Evolutionary conservation across 768 basidiomycete species (phyloP).

Genomic region (Russula ochroleuca): DNA sequence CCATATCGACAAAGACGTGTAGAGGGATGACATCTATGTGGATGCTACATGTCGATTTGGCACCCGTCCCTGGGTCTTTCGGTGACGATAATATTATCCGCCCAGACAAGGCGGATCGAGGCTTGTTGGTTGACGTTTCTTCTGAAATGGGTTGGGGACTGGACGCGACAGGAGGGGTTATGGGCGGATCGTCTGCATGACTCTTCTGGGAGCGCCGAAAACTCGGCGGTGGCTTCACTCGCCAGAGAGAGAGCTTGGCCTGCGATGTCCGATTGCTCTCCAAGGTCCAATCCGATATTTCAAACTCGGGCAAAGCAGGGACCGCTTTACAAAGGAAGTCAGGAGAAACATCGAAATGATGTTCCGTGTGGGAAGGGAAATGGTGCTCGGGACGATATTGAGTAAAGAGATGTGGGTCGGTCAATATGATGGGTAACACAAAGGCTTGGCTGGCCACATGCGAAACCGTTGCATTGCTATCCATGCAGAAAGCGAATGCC

Average conservation of each 20-base stretch:
- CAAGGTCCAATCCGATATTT: slow-evolving; percentile 60
- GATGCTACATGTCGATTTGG: slow-evolving; percentile 29
- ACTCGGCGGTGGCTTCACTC: slow-evolving; percentile 38
- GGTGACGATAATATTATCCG: slow-evolving; percentile 21
- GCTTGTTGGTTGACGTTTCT: neutral
- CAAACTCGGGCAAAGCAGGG: slow-evolving; percentile 49
- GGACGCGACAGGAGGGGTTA: neutral
- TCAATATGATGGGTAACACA: slow-evolving; percentile 67
- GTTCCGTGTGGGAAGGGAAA: slow-evolving; percentile 36
- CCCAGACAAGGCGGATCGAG: slow-evolving; percentile 25
- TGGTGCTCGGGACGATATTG: slow-evolving; percentile 50
- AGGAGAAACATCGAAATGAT: slow-evolving; percentile 8
- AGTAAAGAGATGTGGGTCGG: slow-evolving; percentile 58
- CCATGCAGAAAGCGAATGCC: slow-evolving; percentile 47
- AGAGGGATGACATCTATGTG: slow-evolving; percentile 54
- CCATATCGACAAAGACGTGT: slow-evolving; percentile 74
- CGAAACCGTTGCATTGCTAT: slow-evolving; percentile 12
- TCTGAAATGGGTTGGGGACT: neutral
- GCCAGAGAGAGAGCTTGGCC: slow-evolving; percentile 61
- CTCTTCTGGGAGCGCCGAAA: slow-evolving; percentile 14
- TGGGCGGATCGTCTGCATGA: slow-evolving; percentile 1
- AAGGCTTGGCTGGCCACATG: slow-evolving; percentile 26
- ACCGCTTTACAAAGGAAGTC: neutral
- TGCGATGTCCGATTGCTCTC: slow-evolving; percentile 39
- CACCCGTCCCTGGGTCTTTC: neutral